These are phyloP conservation scores for Euryodendron excelsum DNA, from an alignment of 148 eudicot species.

Conservation along the genomic window DNA sequence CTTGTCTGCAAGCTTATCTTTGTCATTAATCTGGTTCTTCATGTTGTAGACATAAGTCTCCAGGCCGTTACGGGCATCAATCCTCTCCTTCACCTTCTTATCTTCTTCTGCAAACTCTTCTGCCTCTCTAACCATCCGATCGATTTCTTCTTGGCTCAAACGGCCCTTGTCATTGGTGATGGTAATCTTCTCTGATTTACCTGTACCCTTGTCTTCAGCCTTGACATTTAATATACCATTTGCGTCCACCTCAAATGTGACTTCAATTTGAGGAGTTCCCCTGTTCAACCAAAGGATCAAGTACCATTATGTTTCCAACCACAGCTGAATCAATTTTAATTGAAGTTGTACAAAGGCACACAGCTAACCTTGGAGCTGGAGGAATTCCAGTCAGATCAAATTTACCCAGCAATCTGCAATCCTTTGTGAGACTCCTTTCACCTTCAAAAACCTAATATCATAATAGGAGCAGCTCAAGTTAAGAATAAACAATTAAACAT, in stretches of 20 bases:
- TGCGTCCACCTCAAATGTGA: slow-evolving; percentile 78
- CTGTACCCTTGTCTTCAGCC: slow-evolving; percentile 59
- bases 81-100: slow-evolving; percentile 52
- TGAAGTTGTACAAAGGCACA: neutral
- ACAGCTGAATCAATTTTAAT: neutral
- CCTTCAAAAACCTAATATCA: slow-evolving; percentile 40
- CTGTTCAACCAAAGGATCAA: slow-evolving; percentile 33
- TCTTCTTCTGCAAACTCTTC: slow-evolving; percentile 63
- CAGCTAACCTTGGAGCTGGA: slow-evolving; percentile 42
- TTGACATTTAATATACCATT: slow-evolving; percentile 59
- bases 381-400: slow-evolving; percentile 43
- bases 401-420: slow-evolving; percentile 39
- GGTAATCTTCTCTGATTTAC: slow-evolving; percentile 51
- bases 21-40: slow-evolving; percentile 52
- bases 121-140: slow-evolving; percentile 57
- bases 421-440: slow-evolving; percentile 49
- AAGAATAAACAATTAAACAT: neutral
- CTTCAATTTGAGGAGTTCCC: slow-evolving; percentile 80
- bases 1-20: slow-evolving; percentile 57
- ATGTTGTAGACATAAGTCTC: slow-evolving; percentile 57
- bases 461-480: neutral
- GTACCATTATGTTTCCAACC: slow-evolving; percentile 22
- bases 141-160: slow-evolving; percentile 56
- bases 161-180: slow-evolving; percentile 64
- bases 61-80: slow-evolving; percentile 50